Base-by-base conservation (phyloP, 805 yeast genomes). In the Cyberlindnera maclurae region DNA sequence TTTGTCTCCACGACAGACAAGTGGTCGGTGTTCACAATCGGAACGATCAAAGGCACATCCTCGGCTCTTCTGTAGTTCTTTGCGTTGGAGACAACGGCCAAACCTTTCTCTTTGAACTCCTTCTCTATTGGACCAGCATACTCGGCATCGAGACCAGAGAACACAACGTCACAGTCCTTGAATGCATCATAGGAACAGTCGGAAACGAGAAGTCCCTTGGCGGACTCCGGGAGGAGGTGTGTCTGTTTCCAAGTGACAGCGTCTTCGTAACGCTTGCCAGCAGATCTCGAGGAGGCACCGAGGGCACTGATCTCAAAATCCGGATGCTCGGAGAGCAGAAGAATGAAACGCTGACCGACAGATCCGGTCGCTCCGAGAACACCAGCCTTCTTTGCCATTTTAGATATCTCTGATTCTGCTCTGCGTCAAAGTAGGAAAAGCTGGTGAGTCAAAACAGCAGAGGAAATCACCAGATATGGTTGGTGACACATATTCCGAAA, bases 311-410 rank as follows among this genome's bases (percentile, higher is more conserved):
- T 64, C 60, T 87, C 87, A 54, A 93, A 88, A 44, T 86, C 86
- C 18, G 97, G 97, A 59, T 93, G 97, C 45, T 83, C 67, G 3
- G 88, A 74, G 46, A 93, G 70, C 35, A 93, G 68, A 34, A 90
- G 68, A 44, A 93, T 89, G 60, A 93, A 93, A 52, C 97, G 75
- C 64, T 93, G 98, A 41, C 98, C 98, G 29, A 93, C 98, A 31
- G 95, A 80, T 38, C 98, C 98, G 11, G 98, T 90, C 49, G 97
- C 97, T 36, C 98, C 98, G 45, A 90, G 71, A 51, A 93, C 97
- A 68, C 98, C 98, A 50, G 73, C 74, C 40, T 65, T 57, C 57
- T 65, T 68, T 40, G 52, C 59, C 64, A 59, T 62, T 20, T 20
- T 8, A 8, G n/a, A n/a, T n/a, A 20, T 20, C 24, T 20, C 24